phyloP scores from a whole-genome alignment of 2,329 filamentous ascomycete species.

The Ceratocystis alfenasii region DNA sequence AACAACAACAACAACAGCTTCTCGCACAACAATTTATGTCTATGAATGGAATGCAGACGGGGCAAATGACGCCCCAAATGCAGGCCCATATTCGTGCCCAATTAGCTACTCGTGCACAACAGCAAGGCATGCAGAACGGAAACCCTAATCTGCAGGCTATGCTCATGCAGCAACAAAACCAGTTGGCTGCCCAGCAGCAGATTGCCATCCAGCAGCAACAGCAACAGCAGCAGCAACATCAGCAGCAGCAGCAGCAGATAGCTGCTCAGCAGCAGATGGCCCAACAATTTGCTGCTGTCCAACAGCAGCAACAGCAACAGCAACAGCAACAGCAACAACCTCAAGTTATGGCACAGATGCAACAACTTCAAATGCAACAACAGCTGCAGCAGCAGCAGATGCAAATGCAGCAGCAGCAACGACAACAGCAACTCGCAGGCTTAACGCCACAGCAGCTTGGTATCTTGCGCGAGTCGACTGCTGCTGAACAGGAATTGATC shows the following conservation, averaged over 20 bases:
- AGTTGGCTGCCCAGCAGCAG: slow-evolving; percentile 39
- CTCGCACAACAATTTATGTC: slow-evolving; percentile 14
- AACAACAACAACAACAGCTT: slow-evolving; percentile 24
- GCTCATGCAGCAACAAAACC: slow-evolving; percentile 33
- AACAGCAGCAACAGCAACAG: slow-evolving; percentile 28
- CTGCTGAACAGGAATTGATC: slow-evolving; percentile 31
- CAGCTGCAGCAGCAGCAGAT: slow-evolving; percentile 28
- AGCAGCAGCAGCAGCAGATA: slow-evolving; percentile 32
- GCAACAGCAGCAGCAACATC: slow-evolving; percentile 28
- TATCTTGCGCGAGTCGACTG: neutral
- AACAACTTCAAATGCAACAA: slow-evolving; percentile 22
- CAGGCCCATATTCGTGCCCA: slow-evolving; percentile 6
- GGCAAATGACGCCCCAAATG: slow-evolving; percentile 23
- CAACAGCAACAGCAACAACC: slow-evolving; percentile 19
- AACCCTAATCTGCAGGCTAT: slow-evolving; percentile 24
- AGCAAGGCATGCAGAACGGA: slow-evolving; percentile 17
- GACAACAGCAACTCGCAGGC: slow-evolving; percentile 26
- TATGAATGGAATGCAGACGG: slow-evolving; percentile 22
- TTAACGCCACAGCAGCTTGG: slow-evolving; percentile 28
- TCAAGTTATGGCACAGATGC: slow-evolving; percentile 10
- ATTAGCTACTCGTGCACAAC: neutral
- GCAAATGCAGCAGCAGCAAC: slow-evolving; percentile 29
- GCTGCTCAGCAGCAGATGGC: slow-evolving; percentile 36
- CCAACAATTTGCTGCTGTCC: slow-evolving; percentile 26
- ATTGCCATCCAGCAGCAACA: slow-evolving; percentile 29